Evolutionary conservation across 2,329 filamentous ascomycete genomes (phyloP), one percentile per base, ranked within the genome.

Genomic region (Neonectria ditissima): DNA sequence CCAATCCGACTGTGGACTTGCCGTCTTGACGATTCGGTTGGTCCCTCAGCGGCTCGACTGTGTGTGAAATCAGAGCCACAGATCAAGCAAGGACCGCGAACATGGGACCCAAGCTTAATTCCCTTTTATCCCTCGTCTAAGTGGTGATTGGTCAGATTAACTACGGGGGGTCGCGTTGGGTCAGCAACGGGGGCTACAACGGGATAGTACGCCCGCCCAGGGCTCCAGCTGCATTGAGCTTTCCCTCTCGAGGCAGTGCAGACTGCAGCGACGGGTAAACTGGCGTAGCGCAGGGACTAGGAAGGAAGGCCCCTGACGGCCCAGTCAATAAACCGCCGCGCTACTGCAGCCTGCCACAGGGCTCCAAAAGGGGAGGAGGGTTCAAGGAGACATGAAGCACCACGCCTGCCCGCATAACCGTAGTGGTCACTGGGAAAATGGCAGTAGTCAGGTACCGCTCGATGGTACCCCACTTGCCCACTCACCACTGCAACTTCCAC

Each of bases 311-410:
- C 57, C 39, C 55, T 57, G 48, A 32, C 43, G 59, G 16, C 55
- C 70, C 69, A 71, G 63, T 73, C 71, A 73, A 74, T 73, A 73
- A 73, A 70, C 65, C 71, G 67, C 44, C 62, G 56, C 70, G 67
- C 71, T 73, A 73, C 66, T 73, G 71, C 71, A 73, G 65, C 65
- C 69, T 67, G 54, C 51, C 54, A 58, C 56, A 50, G 11, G 5
- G 28, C 47, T 24, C 43, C 28, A 32, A 11, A 32, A 20, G n/a
- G 26, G 26, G 26, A 32, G n/a, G 10, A 18, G 37, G n/a, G n/a
- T n/a, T n/a, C n/a, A n/a, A n/a, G n/a, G n/a, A n/a, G n/a, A n/a
- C 37, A 39, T n/a, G 9, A 50, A 3, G 26, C 13, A 44, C 26
- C 44, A 30, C 53, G 39, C 44, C 34, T 37, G 34, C 34, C 34